Evolutionary conservation across 2,329 filamentous ascomycete species (phyloP), one percentile per base, ranked within the genome.

Genomic region (Diplodia mutila): DNA sequence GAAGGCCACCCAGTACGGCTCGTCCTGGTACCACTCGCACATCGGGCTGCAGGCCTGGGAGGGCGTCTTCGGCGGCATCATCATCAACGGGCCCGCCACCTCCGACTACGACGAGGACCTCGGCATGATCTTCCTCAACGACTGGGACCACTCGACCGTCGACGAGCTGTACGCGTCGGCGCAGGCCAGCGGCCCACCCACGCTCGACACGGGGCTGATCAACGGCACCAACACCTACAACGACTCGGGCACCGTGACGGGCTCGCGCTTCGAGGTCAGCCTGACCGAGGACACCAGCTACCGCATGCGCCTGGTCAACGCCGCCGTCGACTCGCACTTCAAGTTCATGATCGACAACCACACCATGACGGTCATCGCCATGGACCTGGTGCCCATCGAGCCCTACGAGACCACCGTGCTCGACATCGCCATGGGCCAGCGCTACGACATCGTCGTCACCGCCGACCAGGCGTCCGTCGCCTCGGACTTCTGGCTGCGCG

Each of bases 301-400:
- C 74, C 84, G 86, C 14, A 80, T 86, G 18, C 83, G 88, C 1
- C 79, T 90, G 65, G 82, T 89, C 74, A 90, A 90, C 76, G 75
- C 83, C 1, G 73, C 76, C 8, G 74, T 77, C 18, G 76, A 79
- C 66, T 72, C 67, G 6, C 70, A 71, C 3, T 77, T 78, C 61
- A 72, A 72, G 48, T 74, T 78, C 1, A 75, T 75, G 9, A 69
- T 78, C 12, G 69, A 82, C 68, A 75, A 76, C n/a, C 82, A 84
- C 68, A 72, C 73, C 8, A 77, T 84, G 65, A 78, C 77, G 5
- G 81, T 84, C 51, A 78, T 84, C 54, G 75, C 78, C 5, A 74
- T 77, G 6, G 82, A 84, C 67, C 80, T 83, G 37, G 76, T 80
- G 5, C 81, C 81, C 1, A 78, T 83, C 61, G 75, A 76, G 48